Evolutionary conservation across 2,329 filamentous ascomycete species (phyloP).

Genomic region (Blastomyces silverae): DNA sequence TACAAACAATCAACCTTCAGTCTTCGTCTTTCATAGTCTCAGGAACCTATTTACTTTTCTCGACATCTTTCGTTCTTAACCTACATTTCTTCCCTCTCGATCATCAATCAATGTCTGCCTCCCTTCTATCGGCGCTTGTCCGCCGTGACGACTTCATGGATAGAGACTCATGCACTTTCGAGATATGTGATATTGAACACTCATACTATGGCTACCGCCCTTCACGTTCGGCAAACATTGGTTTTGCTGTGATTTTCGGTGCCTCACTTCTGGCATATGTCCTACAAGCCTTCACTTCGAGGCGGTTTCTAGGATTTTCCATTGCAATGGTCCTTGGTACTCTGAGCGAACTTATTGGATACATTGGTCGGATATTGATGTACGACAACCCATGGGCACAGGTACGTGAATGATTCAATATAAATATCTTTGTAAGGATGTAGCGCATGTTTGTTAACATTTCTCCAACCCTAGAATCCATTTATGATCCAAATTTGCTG

Average conservation of each 20-base stretch:
- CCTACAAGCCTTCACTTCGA: conserved; percentile 16
- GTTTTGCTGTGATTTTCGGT: conserved; percentile 17
- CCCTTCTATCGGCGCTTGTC: conserved; percentile 6
- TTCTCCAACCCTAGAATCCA: conserved; percentile 24
- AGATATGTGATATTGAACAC: conserved; percentile 17
- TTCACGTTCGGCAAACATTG: conserved; percentile 17
- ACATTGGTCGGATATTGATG: conserved; percentile 52
- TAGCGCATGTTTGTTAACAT: conserved; percentile 9
- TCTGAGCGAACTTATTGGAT: conserved; percentile 53
- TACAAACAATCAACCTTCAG: not conserved
- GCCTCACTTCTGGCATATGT: conserved; percentile 15
- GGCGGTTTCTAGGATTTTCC: conserved; percentile 18
- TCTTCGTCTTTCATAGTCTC: not conserved
- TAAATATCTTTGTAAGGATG: not conserved
- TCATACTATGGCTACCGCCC: conserved; percentile 20
- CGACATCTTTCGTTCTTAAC: not conserved
- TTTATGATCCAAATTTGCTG: conserved; percentile 41
- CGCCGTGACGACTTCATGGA: conserved; percentile 1
- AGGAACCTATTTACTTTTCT: not conserved
- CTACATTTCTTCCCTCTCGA: not conserved
- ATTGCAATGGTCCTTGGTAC: conserved; percentile 51
- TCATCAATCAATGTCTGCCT: conserved; percentile 13
- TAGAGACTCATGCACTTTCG: conserved; percentile 18
- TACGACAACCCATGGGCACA: conserved; percentile 43
- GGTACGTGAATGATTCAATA: conserved; percentile 16